Evolutionary conservation across 2,329 filamentous ascomycete genomes (phyloP).

Genomic region (Nothophaeocryptopus gaeumannii): DNA sequence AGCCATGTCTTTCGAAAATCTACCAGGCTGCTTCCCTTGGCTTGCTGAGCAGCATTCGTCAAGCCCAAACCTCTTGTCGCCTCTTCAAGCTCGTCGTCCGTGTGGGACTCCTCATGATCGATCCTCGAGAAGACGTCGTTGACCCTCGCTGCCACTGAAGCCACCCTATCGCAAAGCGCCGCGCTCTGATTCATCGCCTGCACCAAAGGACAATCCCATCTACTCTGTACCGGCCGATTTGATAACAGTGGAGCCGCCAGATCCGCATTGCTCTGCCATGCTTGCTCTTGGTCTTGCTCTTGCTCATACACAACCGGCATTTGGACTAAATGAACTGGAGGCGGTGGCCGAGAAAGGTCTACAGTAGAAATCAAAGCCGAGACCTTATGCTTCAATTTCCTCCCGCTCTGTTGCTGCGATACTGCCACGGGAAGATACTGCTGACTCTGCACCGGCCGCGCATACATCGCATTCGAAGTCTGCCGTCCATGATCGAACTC

Average conservation of each 20-base stretch:
- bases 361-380: constrained; percentile 16
- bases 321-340: background rate
- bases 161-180: constrained; percentile 58
- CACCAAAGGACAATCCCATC: constrained; percentile 19
- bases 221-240: constrained; percentile 5
- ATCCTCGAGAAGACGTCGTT: constrained; percentile 69
- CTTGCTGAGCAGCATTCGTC: background rate
- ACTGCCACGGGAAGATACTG: constrained; percentile 9
- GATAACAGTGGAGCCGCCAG: constrained; percentile 5
- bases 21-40: constrained; percentile 15
- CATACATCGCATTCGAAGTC: constrained; percentile 10
- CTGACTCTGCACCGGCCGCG: constrained; percentile 15
- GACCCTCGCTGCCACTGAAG: constrained; percentile 59
- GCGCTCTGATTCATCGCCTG: constrained; percentile 38
- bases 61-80: constrained; percentile 5
- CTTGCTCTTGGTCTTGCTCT: constrained; percentile 9
- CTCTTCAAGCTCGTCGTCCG: constrained; percentile 54
- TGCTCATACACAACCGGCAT: background rate
- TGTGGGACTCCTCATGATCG: constrained; percentile 57
- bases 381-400: constrained; percentile 13
- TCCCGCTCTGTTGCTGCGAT: constrained; percentile 2
- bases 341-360: constrained; percentile 9
- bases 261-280: constrained; percentile 18
- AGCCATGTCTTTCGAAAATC: constrained; percentile 63
- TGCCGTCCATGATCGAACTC: constrained; percentile 10